phyloP scores from a whole-genome alignment of 1,284 basidiomycete genomes.

The Ustilago esculenta region DNA sequence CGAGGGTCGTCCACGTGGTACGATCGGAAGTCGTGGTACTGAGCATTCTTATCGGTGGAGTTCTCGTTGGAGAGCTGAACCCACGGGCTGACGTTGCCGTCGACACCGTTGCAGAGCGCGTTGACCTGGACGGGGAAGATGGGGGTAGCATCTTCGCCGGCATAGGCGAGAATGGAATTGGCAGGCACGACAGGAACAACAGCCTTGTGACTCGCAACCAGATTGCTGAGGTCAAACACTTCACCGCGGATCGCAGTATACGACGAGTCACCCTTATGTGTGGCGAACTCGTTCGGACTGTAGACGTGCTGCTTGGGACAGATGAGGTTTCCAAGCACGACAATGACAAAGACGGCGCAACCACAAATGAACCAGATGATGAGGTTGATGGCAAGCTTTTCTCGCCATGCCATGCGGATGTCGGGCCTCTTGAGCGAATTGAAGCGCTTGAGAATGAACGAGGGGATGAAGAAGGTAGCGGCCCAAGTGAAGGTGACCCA shows the following conservation, averaged over 20 bases:
- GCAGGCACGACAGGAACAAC: conserved; percentile 79
- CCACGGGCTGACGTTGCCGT: conserved; percentile 83
- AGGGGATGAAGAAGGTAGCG: conserved; percentile 92
- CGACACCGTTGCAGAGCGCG: conserved; percentile 88
- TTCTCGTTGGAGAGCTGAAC: conserved; percentile 83
- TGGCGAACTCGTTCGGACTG: conserved; percentile 78
- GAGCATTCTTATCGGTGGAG: conserved; percentile 76
- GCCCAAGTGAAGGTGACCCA: conserved; percentile 91
- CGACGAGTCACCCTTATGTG: conserved; percentile 79
- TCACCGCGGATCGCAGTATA: conserved; percentile 88
- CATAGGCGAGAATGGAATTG: conserved; percentile 83
- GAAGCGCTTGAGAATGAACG: conserved; percentile 75
- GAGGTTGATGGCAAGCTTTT: conserved; percentile 90
- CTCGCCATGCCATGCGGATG: conserved; percentile 94
- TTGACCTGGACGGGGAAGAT: conserved; percentile 97
- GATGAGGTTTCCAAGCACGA: conserved; percentile 85
- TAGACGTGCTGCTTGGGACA: conserved; percentile 95
- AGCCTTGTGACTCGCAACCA: conserved; percentile 71
- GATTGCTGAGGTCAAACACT: conserved; percentile 78
- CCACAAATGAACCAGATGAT: conserved; percentile 94
- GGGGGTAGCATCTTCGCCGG: conserved; percentile 78
- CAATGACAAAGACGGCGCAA: conserved; percentile 90
- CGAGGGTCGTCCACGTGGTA: conserved; percentile 80
- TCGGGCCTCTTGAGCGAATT: conserved; percentile 94
- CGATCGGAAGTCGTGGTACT: conserved; percentile 92